A percentile compares a stretch with the other conserved stretches of the same genome.
Evolutionary conservation across 2,329 filamentous ascomycete species (phyloP).

Genomic region (Didymella segeticola): DNA sequence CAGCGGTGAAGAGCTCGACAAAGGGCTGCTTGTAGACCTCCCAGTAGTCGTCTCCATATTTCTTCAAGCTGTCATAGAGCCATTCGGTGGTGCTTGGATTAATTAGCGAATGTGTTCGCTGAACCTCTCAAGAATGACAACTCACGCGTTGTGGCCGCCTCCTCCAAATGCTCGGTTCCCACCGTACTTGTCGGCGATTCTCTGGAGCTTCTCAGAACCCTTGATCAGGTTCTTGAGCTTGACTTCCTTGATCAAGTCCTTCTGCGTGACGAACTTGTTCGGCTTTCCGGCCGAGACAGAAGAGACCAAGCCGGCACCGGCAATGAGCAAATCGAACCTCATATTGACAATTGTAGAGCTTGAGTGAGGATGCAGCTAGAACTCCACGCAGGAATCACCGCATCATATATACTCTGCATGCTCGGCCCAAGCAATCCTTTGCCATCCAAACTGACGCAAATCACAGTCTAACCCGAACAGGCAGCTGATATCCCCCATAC

Average conservation of each 20-base stretch:
- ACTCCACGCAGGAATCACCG: not conserved
- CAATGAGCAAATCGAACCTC: constrained; percentile 39
- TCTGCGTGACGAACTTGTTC: constrained; percentile 14
- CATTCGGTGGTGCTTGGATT: constrained; percentile 30
- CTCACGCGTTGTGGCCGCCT: constrained; percentile 39
- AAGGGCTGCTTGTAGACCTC: constrained; percentile 45
- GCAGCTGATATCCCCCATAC: constrained; percentile 29
- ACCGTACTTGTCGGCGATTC: constrained; percentile 40
- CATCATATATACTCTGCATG: constrained; percentile 30
- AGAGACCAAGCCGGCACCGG: constrained; percentile 27
- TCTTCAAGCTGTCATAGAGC: constrained; percentile 39
- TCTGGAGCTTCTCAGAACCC: constrained; percentile 43
- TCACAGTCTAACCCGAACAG: constrained; percentile 27
- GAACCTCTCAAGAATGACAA: not conserved
- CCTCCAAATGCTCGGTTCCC: constrained; percentile 48
- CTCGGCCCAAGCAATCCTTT: constrained; percentile 1
- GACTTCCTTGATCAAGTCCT: constrained; percentile 33
- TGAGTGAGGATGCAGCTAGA: constrained; percentile 17
- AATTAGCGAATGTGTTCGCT: not conserved
- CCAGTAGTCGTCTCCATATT: constrained; percentile 41
- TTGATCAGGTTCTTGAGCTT: constrained; percentile 41
- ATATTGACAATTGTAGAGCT: constrained; percentile 28
- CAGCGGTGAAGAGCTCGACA: constrained; percentile 44
- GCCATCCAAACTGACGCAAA: constrained; percentile 2
- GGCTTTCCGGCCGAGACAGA: constrained; percentile 15